These are phyloP conservation scores for Ochetophila trinervis DNA, from an alignment of 306 rosid species.

Conservation along the genomic window DNA sequence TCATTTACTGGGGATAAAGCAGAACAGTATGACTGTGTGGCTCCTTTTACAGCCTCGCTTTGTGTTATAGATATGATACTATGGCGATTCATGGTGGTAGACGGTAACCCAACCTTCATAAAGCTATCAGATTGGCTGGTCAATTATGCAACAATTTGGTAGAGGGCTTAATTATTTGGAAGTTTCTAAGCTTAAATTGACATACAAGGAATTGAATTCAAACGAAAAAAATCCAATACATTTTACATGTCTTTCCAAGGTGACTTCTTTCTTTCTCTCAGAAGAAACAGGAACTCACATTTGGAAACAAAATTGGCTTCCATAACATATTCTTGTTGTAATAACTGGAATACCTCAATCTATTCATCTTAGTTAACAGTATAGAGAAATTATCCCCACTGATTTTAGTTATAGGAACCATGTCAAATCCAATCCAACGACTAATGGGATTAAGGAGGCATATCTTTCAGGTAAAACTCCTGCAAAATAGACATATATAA, in stretches of 20 bases:
- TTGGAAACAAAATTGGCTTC: slow-evolving; percentile 8
- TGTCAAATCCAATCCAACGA: slow-evolving; percentile 20
- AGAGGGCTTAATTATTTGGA: neutral
- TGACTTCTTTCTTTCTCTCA: neutral
- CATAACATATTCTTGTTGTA: neutral
- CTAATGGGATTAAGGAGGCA: slow-evolving; percentile 6
- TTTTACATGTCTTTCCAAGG: neutral
- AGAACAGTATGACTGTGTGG: slow-evolving; percentile 20
- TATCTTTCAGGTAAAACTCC: neutral
- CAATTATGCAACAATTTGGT: neutral
- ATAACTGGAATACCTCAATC: neutral
- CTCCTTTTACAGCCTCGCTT: slow-evolving; percentile 23
- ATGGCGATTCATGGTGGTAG: slow-evolving; percentile 25
- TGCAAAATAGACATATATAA: slow-evolving; percentile 4
- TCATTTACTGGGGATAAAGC: slow-evolving; percentile 20
- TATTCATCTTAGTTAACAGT: neutral
- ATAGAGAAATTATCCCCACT: neutral
- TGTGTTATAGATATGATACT: slow-evolving; percentile 16
- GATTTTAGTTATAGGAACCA: slow-evolving; percentile 5
- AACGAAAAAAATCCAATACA: neutral
- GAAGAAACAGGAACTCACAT: slow-evolving; percentile 20
- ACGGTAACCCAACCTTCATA: slow-evolving; percentile 23
- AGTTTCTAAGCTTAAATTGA: neutral
- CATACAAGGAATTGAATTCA: slow-evolving; percentile 8
- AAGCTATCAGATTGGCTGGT: neutral